Conservation (phyloP, 83 land plant genomes). For the Diphasiastrum complanatum region DNA sequence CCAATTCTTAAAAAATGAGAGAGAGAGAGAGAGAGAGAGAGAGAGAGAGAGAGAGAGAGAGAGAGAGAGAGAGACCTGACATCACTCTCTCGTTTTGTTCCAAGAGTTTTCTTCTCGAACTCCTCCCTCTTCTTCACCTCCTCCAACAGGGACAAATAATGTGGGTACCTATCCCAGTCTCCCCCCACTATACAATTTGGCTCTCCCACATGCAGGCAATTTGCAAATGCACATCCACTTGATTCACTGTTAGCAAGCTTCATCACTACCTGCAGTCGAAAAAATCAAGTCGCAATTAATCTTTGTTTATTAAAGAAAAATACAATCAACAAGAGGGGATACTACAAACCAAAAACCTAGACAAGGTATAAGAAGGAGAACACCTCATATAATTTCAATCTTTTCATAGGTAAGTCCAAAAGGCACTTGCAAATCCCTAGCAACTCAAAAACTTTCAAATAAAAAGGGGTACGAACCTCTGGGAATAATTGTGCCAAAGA, state of each 20-base stretch:
- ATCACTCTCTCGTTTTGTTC: constrained; percentile 88
- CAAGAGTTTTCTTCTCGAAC: constrained; percentile 65
- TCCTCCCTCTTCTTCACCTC: constrained; percentile 81
- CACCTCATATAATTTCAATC: background rate
- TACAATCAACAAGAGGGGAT: background rate
- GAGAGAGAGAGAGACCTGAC: constrained; percentile 61
- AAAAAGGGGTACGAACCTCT: constrained; percentile 44
- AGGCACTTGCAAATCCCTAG: background rate
- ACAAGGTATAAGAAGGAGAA: background rate
- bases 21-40: too few species aligned
- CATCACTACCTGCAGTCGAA: constrained; percentile 60
- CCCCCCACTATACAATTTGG: constrained; percentile 70
- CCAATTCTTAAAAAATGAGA: too few species aligned
- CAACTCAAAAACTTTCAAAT: background rate
- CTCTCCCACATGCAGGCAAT: constrained; percentile 84
- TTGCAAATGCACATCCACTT: constrained; percentile 58
- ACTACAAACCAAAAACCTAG: background rate
- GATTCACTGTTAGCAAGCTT: constrained; percentile 37
- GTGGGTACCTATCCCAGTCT: constrained; percentile 93
- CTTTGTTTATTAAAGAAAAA: too few species aligned
- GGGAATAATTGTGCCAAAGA: constrained; percentile 69
- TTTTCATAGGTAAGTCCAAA: too few species aligned
- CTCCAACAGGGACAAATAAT: constrained; percentile 78
- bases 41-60: too few species aligned
- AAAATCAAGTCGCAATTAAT: too few species aligned